phyloP scores from a whole-genome alignment of 2,329 filamentous ascomycete genomes.

The Neocucurbitaria cava region DNA sequence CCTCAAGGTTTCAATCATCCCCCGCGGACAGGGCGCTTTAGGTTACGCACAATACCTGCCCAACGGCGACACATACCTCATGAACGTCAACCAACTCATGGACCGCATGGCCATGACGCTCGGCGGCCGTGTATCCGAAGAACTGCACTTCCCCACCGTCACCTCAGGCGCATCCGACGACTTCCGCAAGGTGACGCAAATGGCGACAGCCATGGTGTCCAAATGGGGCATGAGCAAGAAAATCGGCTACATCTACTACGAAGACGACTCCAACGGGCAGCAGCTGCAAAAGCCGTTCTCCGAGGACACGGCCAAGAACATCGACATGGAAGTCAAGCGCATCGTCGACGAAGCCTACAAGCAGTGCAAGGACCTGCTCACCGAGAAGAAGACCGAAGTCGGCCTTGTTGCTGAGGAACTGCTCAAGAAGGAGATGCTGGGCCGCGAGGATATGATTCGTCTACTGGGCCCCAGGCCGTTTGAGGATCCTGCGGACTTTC shows the following conservation, averaged over 20 bases:
- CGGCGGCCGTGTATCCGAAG: constrained; percentile 92
- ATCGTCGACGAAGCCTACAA: constrained; percentile 94
- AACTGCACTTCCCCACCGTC: constrained; percentile 95
- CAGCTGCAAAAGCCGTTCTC: constrained; percentile 94
- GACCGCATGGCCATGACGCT: constrained; percentile 99
- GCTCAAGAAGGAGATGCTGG: constrained; percentile 87
- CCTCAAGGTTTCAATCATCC: constrained; percentile 98
- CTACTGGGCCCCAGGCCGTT: constrained; percentile 85
- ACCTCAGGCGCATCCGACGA: constrained; percentile 95
- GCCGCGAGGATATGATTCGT: constrained; percentile 89
- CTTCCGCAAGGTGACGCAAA: constrained; percentile 96
- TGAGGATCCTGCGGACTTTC: constrained; percentile 85
- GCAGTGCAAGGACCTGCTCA: constrained; percentile 83
- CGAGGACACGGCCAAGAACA: constrained; percentile 89
- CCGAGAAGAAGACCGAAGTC: constrained; percentile 85
- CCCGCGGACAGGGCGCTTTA: constrained; percentile 88
- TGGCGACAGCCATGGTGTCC: constrained; percentile 99
- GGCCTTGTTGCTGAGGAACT: constrained; percentile 92
- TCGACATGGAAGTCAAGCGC: constrained; percentile 87
- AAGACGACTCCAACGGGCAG: constrained; percentile 75
- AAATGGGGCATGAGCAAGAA: constrained; percentile 98
- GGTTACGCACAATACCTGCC: constrained; percentile 99
- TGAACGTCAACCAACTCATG: constrained; percentile 96
- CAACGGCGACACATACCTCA: constrained; percentile 86
- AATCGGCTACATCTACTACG: constrained; percentile 90